These are phyloP conservation scores for Trypanosoma boissoni DNA, from an alignment of 208 protist genomes.

Conservation along the genomic window DNA sequence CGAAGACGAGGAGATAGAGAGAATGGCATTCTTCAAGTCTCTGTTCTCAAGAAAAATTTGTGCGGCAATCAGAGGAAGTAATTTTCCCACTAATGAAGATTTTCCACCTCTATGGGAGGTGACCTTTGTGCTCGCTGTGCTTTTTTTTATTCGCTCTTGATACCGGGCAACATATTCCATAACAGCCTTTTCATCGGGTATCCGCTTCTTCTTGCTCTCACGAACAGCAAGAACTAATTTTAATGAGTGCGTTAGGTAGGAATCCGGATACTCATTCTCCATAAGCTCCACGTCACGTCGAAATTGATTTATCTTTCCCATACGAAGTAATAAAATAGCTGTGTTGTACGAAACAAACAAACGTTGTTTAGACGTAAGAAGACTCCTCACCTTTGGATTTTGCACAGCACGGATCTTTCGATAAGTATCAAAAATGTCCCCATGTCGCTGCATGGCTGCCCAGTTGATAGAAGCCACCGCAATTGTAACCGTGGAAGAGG, in stretches of 20 bases:
- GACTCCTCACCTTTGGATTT: conserved; percentile 44
- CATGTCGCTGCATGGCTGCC: conserved; percentile 56
- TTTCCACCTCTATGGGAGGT: conserved; percentile 4
- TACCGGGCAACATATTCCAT: conserved; percentile 26
- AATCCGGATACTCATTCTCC: conserved; percentile 50
- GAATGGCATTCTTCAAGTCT: conserved; percentile 52
- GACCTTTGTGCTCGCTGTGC: conserved; percentile 8
- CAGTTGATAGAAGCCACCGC: conserved; percentile 74
- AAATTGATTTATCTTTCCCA: conserved; percentile 52
- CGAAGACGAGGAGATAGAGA: conserved; percentile 36
- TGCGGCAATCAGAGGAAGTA: conserved; percentile 47
- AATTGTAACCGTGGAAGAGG: conserved; percentile 50
- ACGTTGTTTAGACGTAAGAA: conserved; percentile 66
- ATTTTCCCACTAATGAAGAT: conserved; percentile 11
- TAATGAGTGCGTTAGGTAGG: conserved; percentile 65
- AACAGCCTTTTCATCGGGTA: conserved; percentile 24
- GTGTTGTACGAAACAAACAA: conserved; percentile 82
- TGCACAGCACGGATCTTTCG: conserved; percentile 65
- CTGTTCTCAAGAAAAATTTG: conserved; percentile 78
- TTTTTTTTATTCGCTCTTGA: conserved; percentile 13
- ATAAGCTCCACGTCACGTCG: conserved; percentile 61
- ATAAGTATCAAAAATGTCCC: conserved; percentile 73
- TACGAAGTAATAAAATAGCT: conserved; percentile 71
- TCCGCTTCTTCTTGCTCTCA: conserved; percentile 58
- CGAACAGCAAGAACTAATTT: conserved; percentile 54